Evolutionary conservation across 768 basidiomycete genomes (phyloP).

Genomic region (Boletellus ananas): DNA sequence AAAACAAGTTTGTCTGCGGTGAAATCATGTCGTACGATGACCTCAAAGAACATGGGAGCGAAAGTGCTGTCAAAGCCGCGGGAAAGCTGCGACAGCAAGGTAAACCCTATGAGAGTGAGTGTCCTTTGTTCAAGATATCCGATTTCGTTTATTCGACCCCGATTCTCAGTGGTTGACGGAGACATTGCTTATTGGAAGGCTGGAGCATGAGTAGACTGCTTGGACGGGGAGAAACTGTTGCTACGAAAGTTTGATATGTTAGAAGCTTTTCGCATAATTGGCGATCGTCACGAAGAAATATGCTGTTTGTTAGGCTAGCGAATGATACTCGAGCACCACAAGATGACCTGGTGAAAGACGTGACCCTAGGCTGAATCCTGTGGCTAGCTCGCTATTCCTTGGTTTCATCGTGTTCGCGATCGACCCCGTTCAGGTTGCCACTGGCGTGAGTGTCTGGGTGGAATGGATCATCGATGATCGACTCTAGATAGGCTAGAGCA

Average conservation of each 20-base stretch:
- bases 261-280: conserved; percentile 13
- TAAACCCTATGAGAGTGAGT: conserved; percentile 92
- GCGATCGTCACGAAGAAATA: neutral
- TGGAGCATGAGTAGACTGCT: conserved; percentile 40
- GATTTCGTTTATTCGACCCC: conserved; percentile 5
- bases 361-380: neutral
- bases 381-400: conserved; percentile 3
- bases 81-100: conserved; percentile 95
- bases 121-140: neutral
- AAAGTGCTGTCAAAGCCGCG: conserved; percentile 88
- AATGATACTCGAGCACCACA: neutral
- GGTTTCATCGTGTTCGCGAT: conserved; percentile 11
- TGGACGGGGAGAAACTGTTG: conserved; percentile 4
- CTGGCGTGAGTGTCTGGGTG: conserved; percentile 12
- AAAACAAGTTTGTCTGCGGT: conserved; percentile 96
- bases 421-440: conserved; percentile 10
- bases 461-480: conserved; percentile 64
- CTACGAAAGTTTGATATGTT: conserved; percentile 8
- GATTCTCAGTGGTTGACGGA: conserved; percentile 67
- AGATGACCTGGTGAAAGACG: no score
- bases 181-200: conserved; percentile 93
- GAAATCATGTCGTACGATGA: conserved; percentile 95
- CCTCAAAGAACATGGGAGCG: conserved; percentile 86
- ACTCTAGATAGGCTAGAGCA: conserved; percentile 77
- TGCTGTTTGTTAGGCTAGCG: no score